These are phyloP conservation scores for Geotrichum fermentans DNA, from an alignment of 1,139 yeast species.

Conservation along the genomic window DNA sequence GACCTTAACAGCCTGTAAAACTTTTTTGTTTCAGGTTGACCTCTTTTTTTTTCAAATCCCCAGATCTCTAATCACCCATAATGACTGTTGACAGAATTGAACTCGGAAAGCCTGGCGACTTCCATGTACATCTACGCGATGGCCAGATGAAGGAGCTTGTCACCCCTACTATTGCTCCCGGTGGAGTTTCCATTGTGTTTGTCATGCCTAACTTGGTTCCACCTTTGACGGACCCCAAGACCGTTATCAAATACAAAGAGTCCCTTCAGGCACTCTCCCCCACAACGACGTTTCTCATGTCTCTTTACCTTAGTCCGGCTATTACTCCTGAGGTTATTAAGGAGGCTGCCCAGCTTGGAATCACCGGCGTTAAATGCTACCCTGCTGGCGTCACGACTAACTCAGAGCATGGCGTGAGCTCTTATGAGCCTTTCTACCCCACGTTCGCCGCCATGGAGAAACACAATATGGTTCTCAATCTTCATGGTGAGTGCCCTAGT, in stretches of 20 bases:
- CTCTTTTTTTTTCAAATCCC: background rate
- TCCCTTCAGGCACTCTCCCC: constrained; percentile 67
- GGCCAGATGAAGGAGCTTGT: constrained; percentile 89
- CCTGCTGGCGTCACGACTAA: constrained; percentile 99
- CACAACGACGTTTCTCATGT: constrained; percentile 82
- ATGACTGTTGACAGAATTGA: constrained; percentile 39
- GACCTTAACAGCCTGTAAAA: too few species aligned
- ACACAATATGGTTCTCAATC: constrained; percentile 67
- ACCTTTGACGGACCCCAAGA: constrained; percentile 76
- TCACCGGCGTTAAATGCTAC: constrained; percentile 82
- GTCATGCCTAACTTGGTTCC: constrained; percentile 96
- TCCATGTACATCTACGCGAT: constrained; percentile 94
- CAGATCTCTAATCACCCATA: background rate
- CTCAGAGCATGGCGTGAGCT: constrained; percentile 87
- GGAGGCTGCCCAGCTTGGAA: constrained; percentile 67
- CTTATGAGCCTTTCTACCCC: constrained; percentile 82
- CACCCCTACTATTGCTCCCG: constrained; percentile 82
- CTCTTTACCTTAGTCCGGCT: constrained; percentile 71
- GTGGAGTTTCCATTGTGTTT: constrained; percentile 87
- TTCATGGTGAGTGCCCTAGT: constrained; percentile 88
- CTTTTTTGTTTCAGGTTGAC: too few species aligned
- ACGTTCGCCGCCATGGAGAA: constrained; percentile 82
- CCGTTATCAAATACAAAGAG: constrained; percentile 65
- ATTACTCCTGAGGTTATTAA: constrained; percentile 80
- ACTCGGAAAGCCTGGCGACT: constrained; percentile 84